These are phyloP conservation scores for Lasiodiplodia theobromae DNA, from an alignment of 2,329 filamentous ascomycete genomes.

Conservation along the genomic window DNA sequence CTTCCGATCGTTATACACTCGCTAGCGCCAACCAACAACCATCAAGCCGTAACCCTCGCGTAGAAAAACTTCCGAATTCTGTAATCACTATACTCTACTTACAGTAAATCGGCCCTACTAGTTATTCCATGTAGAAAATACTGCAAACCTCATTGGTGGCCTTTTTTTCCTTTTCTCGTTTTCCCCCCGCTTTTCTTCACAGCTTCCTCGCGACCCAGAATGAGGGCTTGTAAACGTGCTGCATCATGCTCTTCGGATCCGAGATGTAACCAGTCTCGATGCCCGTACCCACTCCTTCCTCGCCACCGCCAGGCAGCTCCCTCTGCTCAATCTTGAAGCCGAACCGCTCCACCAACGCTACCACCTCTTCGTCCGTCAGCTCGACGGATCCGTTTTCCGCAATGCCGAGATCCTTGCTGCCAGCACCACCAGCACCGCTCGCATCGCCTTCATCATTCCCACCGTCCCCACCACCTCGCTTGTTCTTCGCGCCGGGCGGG, in stretches of 20 bases:
- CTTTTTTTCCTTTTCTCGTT: background rate
- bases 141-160: background rate
- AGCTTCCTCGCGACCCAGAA: constrained; percentile 85
- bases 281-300: background rate
- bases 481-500: constrained; percentile 59
- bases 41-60: background rate
- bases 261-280: constrained; percentile 86
- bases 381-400: constrained; percentile 91
- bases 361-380: constrained; percentile 86
- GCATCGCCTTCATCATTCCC: constrained; percentile 33
- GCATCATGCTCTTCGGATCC: constrained; percentile 83
- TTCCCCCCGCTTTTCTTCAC: background rate
- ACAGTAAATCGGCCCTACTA: background rate
- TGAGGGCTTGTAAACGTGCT: constrained; percentile 79
- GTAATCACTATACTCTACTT: background rate
- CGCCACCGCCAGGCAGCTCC: constrained; percentile 53
- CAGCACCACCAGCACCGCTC: constrained; percentile 34
- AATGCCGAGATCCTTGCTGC: constrained; percentile 64
- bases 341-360: constrained; percentile 73
- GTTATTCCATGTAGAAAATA: background rate
- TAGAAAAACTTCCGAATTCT: background rate
- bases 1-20: background rate
- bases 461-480: constrained; percentile 45
- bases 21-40: constrained; percentile 2
- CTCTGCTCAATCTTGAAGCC: constrained; percentile 78